Base-by-base conservation (phyloP, 1,284 basidiomycete species). In the Puccinia horiana region DNA sequence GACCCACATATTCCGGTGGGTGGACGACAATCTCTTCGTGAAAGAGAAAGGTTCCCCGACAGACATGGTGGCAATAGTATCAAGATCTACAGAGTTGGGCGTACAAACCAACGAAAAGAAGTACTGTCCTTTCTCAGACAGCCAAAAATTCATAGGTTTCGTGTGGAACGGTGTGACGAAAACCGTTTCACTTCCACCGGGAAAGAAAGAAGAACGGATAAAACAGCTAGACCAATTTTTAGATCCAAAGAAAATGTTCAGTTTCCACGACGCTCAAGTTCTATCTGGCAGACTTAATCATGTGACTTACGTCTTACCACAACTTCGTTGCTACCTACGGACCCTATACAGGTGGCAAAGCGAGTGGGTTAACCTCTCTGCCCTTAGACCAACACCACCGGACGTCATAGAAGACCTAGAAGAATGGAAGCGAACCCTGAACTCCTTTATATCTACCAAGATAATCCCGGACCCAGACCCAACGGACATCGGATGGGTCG, bases 121-220 rank as follows among this genome's bases (percentile, higher is more conserved):
- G n/a, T 73, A n/a, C 18, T 49, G 44, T 20, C 3, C 6, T 0
- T 74, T 74, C 18, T 26, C 9, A 2, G 47, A 44, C 20, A 35
- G 52, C 26, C 72, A 74, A 8, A 74, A 52, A 44, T 74, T 54
- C n/a, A 74, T 74, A 2, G 72, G 72, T 14, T 74, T 74, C 23
- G 23, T 74, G 11, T 74, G 72, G 72, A 32, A 52, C 20, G 44
- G 72, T 26, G n/a, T n/a, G n/a, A 35, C 49, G 0, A 49, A 32
- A 29, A 44, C 72, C 14, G 72, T 74, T 26, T 29, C 12, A 12
- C n/a, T 74, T 8, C 72, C 72, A 8, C n/a, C n/a, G 20, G 20
- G 8, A 32, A 74, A 74, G 23, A 2, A 20, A 23, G 61, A 26
- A 20, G 29, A 63, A 26, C 9, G 61, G 14, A 35, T 29, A 8